A percentile compares a stretch with the other conserved stretches of the same genome.
Conservation (phyloP, 192 early-diverging fungal genomes). For the Rhizophagus sp. region DNA sequence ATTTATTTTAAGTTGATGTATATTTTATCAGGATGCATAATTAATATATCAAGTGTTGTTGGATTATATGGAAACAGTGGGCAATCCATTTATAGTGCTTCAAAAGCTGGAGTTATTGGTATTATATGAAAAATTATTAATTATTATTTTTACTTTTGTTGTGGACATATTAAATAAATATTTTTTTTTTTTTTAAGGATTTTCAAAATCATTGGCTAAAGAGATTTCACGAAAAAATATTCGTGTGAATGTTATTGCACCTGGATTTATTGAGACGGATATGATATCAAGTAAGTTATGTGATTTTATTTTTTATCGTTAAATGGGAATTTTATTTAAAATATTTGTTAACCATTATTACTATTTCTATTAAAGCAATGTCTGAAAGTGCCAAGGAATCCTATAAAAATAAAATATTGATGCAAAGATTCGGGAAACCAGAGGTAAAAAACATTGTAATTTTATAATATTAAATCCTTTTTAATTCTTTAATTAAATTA, state of each 20-base stretch:
- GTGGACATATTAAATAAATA: neutral
- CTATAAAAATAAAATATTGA: neutral
- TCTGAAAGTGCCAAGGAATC: neutral
- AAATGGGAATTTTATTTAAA: no score
- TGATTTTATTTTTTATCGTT: no score
- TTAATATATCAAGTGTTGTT: constrained; percentile 85
- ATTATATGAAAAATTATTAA: neutral
- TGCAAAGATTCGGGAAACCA: neutral
- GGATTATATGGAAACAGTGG: constrained; percentile 75
- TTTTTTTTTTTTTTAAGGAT: constrained; percentile 48
- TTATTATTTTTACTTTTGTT: neutral
- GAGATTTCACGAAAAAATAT: constrained; percentile 74
- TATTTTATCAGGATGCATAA: constrained; percentile 59
- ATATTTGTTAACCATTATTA: no score
- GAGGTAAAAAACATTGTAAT: neutral
- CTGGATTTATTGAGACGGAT: constrained; percentile 85
- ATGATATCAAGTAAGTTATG: constrained; percentile 60
- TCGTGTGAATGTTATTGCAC: constrained; percentile 81
- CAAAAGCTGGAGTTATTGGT: constrained; percentile 86
- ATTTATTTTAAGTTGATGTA: neutral
- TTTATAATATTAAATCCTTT: neutral
- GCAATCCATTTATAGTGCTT: constrained; percentile 76
- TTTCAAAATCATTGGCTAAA: constrained; percentile 80
- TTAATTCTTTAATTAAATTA: no score
- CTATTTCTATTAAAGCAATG: neutral